Base-by-base conservation (phyloP, 1,284 basidiomycete genomes). In the Puccinia horiana region DNA sequence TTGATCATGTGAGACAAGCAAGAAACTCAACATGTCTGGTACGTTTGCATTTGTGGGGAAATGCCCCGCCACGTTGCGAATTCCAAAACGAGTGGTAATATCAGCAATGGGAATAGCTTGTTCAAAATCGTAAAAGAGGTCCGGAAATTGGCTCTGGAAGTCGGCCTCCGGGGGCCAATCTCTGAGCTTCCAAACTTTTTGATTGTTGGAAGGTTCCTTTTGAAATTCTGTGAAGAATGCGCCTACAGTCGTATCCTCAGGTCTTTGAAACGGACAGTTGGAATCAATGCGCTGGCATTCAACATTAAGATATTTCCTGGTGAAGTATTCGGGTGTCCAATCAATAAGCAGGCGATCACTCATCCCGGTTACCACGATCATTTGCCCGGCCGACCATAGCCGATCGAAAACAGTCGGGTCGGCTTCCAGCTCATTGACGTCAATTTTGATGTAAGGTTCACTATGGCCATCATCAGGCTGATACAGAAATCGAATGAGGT, bases 81-180 rank as follows among this genome's bases (percentile, higher is more conserved):
- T 77, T 0, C 85, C 85, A 52, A 85, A 84, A 16, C 85, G 76
- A 29, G 83, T 83, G 40, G 85, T 86, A 35, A 84, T 84, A 54
- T 85, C 85, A 0, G 85, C 83, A 40, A 84, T 84, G 0, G 85
- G 85, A 1, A 86, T 84, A 2, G 83, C 83, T 6, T 49, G 56
- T 70, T 86, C 85, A 52, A 86, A 86, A 56, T 86, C 85, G 14
- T 84, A 65, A 82, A 85, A 86, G 1, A 86, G 83, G 76, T 84
- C 84, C 1, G 85, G 85, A 29, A 86, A 86, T 44, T 83, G 83
- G n/a, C 63, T 76, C 32, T 84, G 83, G 77, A 86, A 86, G 9
- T 85, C 85, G 14, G 84, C 82, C 12, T 83, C 83, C 0, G 85
- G 84, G 14, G 85, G 85, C 85, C 85, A 86, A 49, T 86, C 85